Evolutionary conservation across 2,329 filamentous ascomycete species (phyloP), one percentile per base, ranked within the genome.

Genomic region (Penicillium concentricum): DNA sequence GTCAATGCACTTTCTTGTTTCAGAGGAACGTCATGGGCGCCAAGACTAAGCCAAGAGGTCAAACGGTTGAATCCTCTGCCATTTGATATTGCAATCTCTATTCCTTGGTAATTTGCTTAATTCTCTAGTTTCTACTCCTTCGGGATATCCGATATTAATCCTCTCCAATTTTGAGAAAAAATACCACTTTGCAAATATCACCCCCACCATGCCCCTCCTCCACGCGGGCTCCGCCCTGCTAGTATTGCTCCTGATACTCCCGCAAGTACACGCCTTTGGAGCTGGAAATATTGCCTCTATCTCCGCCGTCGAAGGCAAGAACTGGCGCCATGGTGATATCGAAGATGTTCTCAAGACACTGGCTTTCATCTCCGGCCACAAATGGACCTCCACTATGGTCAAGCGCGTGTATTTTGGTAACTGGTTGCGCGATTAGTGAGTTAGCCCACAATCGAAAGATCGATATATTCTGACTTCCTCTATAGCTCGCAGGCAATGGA

Each of bases 361-460:
- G 62, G 84, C 87, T 30, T 92, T 91, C 67, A 81, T 93, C 56
- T 83, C 88, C 61, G 90, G 90, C 56, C 90, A 92, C 71, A 93
- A 93, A 78, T 94, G 90, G 90, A 90, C 88, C 1, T 86, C 86
- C 15, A 87, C 90, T 80, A 84, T 90, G 76, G 82, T 93, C 51
- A 88, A 89, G 75, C 82, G 89, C 54, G 87, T 87, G 30, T 93
- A 92, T 76, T 93, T 93, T 78, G 90, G 90, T 39, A 94, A 94
- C 74, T 94, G 90, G 90, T 79, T 93, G 39, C 84, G 90, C 58
- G 90, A 93, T 76, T 94, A 94, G 74, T 76, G 58, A 66, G 74
- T 69, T 34, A 24, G 2, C 12, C 13, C 12, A 32, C 1, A 22
- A 34, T 5, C 24, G 18, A 48, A 10, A 12, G 22, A 22, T 26